Percentiles rank a stretch among this genome's conserved stretches.
Conservation (phyloP, 106 monocot species). For the Platanthera zijinensis region DNA sequence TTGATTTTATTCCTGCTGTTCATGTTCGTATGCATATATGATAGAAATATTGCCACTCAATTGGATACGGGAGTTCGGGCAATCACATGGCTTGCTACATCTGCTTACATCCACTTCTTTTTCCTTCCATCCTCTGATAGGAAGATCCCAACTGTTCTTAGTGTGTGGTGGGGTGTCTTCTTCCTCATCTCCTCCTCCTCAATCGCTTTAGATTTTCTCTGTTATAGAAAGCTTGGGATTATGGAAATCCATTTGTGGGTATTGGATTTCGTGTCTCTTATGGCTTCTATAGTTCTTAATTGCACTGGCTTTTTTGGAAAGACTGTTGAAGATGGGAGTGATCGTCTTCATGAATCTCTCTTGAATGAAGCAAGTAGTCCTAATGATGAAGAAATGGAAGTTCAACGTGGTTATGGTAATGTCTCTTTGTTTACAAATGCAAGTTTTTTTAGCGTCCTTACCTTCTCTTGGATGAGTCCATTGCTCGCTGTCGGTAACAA, state of each 20-base stretch:
- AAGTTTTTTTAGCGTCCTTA: slow-evolving; percentile 48
- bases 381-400: background rate
- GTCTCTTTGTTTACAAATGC: slow-evolving; percentile 45
- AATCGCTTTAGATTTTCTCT: slow-evolving; percentile 30
- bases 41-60: slow-evolving; percentile 10
- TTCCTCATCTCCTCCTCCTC: slow-evolving; percentile 31
- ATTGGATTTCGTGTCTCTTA: slow-evolving; percentile 40
- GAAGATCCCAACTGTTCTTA: slow-evolving; percentile 49
- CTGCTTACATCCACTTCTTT: slow-evolving; percentile 27
- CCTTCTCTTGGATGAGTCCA: slow-evolving; percentile 84
- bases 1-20: slow-evolving; percentile 26
- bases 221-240: slow-evolving; percentile 11
- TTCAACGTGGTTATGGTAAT: background rate
- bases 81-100: slow-evolving; percentile 34
- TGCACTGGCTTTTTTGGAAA: slow-evolving; percentile 33
- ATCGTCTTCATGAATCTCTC: slow-evolving; percentile 44
- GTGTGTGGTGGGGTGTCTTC: slow-evolving; percentile 69
- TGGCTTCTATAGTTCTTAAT: slow-evolving; percentile 25
- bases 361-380: slow-evolving; percentile 22
- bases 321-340: slow-evolving; percentile 14
- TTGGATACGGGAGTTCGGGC: slow-evolving; percentile 43
- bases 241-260: slow-evolving; percentile 32
- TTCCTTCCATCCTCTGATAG: slow-evolving; percentile 16
- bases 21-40: slow-evolving; percentile 27
- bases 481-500: slow-evolving; percentile 52